A percentile compares a stretch with the other conserved stretches of the same genome.
These are phyloP conservation scores for Takakia lepidozioides DNA, from an alignment of 225 moss, liverwort and hornwort genomes.

Conservation along the genomic window DNA sequence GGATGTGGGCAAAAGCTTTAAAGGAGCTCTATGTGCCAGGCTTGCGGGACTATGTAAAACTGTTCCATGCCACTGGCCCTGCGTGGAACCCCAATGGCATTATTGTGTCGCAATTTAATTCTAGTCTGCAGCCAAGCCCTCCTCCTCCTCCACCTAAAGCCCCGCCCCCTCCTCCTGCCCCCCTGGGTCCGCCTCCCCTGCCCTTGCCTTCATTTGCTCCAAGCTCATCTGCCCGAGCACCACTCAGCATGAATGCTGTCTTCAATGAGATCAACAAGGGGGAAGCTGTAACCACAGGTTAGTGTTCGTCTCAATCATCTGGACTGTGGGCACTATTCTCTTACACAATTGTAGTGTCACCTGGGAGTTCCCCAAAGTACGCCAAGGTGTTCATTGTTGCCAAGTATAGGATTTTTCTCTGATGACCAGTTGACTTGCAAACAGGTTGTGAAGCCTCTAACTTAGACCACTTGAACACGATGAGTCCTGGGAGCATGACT, in stretches of 20 bases:
- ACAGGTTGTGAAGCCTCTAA: too few species aligned
- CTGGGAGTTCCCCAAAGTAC: too few species aligned
- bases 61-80: constrained; percentile 78
- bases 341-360: too few species aligned
- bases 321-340: too few species aligned
- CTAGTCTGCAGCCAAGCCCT: constrained; percentile 29
- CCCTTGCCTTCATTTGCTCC: constrained; percentile 44
- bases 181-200: constrained; percentile 40
- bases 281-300: constrained; percentile 72
- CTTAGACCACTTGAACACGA: too few species aligned
- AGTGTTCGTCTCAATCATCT: not conserved
- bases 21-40: constrained; percentile 84
- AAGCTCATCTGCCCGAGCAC: constrained; percentile 42
- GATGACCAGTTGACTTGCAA: too few species aligned
- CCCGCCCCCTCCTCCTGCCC: constrained; percentile 51
- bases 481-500: too few species aligned
- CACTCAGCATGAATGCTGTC: constrained; percentile 78
- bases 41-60: constrained; percentile 74
- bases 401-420: too few species aligned
- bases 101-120: constrained; percentile 50
- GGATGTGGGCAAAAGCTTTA: constrained; percentile 88
- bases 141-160: constrained; percentile 30
- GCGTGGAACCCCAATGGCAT: constrained; percentile 77
- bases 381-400: too few species aligned
- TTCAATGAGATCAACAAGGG: constrained; percentile 87